phyloP scores from a whole-genome alignment of 2,329 filamentous ascomycete genomes.

The Xylariales sp. region DNA sequence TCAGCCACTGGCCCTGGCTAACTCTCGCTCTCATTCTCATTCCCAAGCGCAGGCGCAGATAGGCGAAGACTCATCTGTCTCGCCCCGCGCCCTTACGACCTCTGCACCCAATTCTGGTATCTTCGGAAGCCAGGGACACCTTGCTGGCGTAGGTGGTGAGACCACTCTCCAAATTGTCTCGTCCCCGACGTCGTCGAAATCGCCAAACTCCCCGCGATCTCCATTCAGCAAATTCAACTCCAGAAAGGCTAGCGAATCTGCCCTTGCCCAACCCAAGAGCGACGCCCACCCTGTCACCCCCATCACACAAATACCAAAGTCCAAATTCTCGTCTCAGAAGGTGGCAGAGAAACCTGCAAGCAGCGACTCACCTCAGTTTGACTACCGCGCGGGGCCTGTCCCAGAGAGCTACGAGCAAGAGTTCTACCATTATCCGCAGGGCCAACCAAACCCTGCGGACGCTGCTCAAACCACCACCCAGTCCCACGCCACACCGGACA shows the following conservation, averaged over 20 bases:
- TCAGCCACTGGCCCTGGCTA: conserved; percentile 52
- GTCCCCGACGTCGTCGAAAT: conserved; percentile 19
- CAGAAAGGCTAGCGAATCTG: conserved; percentile 19
- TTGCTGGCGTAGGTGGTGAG: conserved; percentile 6
- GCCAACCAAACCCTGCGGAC: no score
- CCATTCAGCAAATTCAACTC: conserved; percentile 26
- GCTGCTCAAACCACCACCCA: conserved; percentile 3
- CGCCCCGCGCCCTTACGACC: conserved; percentile 10
- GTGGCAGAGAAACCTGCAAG: conserved; percentile 1
- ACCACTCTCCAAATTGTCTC: conserved; percentile 20
- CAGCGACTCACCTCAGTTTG: conserved; percentile 6
- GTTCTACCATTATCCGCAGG: conserved; percentile 8
- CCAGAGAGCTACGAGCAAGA: conserved; percentile 5
- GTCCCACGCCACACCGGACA: no score
- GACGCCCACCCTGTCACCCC: no score
- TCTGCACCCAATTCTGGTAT: conserved; percentile 2
- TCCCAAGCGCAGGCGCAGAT: conserved; percentile 17
- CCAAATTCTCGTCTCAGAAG: conserved; percentile 5
- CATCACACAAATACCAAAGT: no score
- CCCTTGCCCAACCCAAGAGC: no score
- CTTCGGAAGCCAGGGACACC: neutral
- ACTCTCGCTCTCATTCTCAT: conserved; percentile 29
- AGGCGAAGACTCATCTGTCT: conserved; percentile 9
- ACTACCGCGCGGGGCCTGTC: conserved; percentile 9
- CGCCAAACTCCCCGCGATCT: conserved; percentile 25